Percentiles rank a stretch among this genome's conserved stretches.
Conservation (phyloP, 108 stramenopile species). For the Aurantiochytrium sp. region DNA sequence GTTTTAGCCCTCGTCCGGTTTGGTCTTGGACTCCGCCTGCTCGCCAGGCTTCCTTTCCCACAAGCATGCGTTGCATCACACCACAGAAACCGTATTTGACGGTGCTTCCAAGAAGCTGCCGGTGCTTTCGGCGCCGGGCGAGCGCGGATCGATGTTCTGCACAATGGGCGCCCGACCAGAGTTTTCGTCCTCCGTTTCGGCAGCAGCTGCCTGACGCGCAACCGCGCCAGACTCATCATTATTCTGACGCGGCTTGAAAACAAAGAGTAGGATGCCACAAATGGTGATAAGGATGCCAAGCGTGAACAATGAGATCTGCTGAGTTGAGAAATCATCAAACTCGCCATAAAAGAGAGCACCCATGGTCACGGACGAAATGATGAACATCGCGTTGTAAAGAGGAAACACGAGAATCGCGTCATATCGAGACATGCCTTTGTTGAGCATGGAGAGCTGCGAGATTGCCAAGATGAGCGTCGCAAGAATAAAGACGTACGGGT, state of each 20-base stretch:
- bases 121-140: too few relatives aligned
- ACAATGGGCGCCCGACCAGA: background rate
- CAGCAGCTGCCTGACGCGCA: background rate
- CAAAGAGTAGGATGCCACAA: background rate
- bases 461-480: background rate
- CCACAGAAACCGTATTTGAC: too few relatives aligned
- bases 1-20: too few relatives aligned
- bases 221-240: background rate
- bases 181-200: background rate
- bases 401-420: background rate
- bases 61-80: too few relatives aligned
- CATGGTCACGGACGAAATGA: background rate
- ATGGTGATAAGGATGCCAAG: background rate
- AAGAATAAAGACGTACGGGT: background rate
- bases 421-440: background rate
- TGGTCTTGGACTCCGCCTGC: too few relatives aligned
- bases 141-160: background rate
- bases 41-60: too few relatives aligned
- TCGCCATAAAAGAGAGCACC: constrained; percentile 7
- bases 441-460: background rate
- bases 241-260: background rate
- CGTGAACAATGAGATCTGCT: background rate
- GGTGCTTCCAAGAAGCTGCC: too few relatives aligned
- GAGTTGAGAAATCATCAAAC: background rate
- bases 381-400: background rate